Conservation (phyloP, 2,329 filamentous ascomycete species). For the Trichophyton schoenleinii region DNA sequence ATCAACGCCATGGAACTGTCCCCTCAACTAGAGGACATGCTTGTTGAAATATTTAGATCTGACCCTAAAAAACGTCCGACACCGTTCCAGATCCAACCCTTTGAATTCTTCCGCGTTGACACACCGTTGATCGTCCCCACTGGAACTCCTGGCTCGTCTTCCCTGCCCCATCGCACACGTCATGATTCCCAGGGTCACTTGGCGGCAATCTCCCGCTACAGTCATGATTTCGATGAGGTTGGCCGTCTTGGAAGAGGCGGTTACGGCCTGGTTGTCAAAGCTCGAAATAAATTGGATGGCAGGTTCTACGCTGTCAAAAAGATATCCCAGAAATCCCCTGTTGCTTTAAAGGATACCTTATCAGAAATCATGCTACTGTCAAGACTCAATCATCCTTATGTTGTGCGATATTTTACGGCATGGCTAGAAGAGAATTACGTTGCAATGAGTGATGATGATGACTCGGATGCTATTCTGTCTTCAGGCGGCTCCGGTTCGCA, state of each 20-base stretch:
- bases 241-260: constrained; percentile 82
- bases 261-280: constrained; percentile 92
- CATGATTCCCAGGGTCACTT: constrained; percentile 50
- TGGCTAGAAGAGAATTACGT: constrained; percentile 66
- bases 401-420: constrained; percentile 85
- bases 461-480: constrained; percentile 19
- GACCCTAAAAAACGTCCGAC: constrained; percentile 75
- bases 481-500: constrained; percentile 3
- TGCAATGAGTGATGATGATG: constrained; percentile 32
- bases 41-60: constrained; percentile 70
- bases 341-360: constrained; percentile 50
- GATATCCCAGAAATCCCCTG: constrained; percentile 68
- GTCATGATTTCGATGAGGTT: constrained; percentile 80
- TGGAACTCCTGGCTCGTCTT: constrained; percentile 13
- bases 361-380: constrained; percentile 82
- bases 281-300: constrained; percentile 83
- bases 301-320: constrained; percentile 96
- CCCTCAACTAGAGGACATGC: constrained; percentile 61
- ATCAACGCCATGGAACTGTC: constrained; percentile 62
- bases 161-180: constrained; percentile 41
- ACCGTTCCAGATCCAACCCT: constrained; percentile 59
- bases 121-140: constrained; percentile 24
- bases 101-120: constrained; percentile 34
- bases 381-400: constrained; percentile 78
- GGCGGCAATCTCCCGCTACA: constrained; percentile 58